Evolutionary conservation across 305 asterid species (phyloP).

Genomic region (Fraxinus greggii): DNA sequence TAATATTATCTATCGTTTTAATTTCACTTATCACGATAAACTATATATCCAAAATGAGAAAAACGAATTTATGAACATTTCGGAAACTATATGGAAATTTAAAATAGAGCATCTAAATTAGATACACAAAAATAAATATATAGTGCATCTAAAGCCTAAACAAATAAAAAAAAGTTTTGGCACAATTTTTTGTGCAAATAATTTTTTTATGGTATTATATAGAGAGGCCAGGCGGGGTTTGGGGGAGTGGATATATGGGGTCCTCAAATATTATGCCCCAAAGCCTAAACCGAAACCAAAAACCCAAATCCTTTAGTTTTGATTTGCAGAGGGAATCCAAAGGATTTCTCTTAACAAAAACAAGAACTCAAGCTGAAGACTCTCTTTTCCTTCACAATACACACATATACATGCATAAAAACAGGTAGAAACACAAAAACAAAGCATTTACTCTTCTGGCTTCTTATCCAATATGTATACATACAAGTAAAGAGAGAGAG

Average conservation of each 20-base stretch:
- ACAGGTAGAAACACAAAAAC: slow-evolving; percentile 4
- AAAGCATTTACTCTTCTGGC: not conserved
- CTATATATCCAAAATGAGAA: not conserved
- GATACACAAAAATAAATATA: not conserved
- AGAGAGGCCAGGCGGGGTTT: slow-evolving; percentile 21
- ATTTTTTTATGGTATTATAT: not conserved
- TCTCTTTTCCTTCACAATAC: slow-evolving; percentile 20
- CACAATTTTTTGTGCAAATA: slow-evolving; percentile 1
- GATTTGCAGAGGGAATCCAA: slow-evolving; percentile 53
- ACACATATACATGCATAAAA: slow-evolving; percentile 14
- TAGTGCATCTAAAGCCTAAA: not conserved
- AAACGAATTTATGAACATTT: not conserved
- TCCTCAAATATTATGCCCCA: slow-evolving; percentile 37
- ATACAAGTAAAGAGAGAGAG: slow-evolving; percentile 29
- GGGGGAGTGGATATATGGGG: slow-evolving; percentile 34
- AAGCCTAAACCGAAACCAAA: slow-evolving; percentile 29
- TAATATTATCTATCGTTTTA: too few species aligned
- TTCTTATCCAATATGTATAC: slow-evolving; percentile 20
- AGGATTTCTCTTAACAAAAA: slow-evolving; percentile 38
- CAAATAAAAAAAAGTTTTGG: slow-evolving; percentile 1
- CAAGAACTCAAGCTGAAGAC: slow-evolving; percentile 35
- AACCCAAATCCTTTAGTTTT: slow-evolving; percentile 41
- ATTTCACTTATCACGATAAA: not conserved
- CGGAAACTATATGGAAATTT: not conserved
- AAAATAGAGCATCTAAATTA: not conserved